phyloP scores from a whole-genome alignment of 495 filamentous ascomycete species.

The Aspergillus bertholletiae region DNA sequence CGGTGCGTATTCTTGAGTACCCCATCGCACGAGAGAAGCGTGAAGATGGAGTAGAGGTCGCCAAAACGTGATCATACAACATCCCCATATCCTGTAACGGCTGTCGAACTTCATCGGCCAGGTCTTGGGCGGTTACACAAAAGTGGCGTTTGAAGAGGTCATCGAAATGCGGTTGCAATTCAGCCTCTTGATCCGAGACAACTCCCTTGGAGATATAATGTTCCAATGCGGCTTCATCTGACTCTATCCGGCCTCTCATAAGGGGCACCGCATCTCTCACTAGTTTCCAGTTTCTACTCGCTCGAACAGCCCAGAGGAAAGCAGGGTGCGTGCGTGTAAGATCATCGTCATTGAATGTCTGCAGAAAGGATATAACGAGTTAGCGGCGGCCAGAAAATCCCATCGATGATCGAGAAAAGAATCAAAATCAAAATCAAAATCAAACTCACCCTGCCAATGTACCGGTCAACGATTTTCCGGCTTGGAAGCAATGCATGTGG shows the following conservation, averaged over 20 bases:
- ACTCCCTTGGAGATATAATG: constrained; percentile 39
- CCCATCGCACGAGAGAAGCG: constrained; percentile 35
- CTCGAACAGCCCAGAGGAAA: constrained; percentile 85
- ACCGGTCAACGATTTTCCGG: constrained; percentile 75
- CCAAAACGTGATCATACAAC: constrained; percentile 74
- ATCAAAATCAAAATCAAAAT: background rate
- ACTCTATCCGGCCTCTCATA: constrained; percentile 60
- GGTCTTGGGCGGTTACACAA: constrained; percentile 70
- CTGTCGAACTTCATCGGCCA: constrained; percentile 63
- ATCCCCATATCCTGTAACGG: constrained; percentile 63
- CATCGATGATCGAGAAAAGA: background rate
- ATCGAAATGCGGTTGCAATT: constrained; percentile 59
- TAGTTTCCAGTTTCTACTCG: constrained; percentile 69
- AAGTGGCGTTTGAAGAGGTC: constrained; percentile 83
- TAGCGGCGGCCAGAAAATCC: background rate
- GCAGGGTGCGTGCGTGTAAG: constrained; percentile 75
- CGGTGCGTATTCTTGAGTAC: constrained; percentile 35
- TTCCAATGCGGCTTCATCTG: constrained; percentile 30
- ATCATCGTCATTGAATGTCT: constrained; percentile 67
- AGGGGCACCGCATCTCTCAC: constrained; percentile 63
- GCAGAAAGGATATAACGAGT: background rate
- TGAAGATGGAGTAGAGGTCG: constrained; percentile 51
- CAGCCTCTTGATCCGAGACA: constrained; percentile 33
- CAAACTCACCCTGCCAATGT: constrained; percentile 58
- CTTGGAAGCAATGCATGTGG: constrained; percentile 77